Evolutionary conservation across 371 early-diverging fungal genomes (phyloP).

Genomic region (Mucor piriformis): DNA sequence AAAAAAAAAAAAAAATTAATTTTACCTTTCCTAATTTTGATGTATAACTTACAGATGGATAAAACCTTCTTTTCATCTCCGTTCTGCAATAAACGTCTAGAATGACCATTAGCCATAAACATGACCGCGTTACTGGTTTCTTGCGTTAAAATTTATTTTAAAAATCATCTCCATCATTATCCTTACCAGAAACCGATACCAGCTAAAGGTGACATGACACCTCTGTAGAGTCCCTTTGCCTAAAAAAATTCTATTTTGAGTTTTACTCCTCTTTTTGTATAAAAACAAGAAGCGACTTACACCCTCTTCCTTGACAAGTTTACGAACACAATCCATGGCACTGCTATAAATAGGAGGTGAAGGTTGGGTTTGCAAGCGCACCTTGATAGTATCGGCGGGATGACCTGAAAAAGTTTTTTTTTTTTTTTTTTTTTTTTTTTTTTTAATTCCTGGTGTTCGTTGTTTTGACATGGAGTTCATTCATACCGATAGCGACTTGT

Average conservation of each 20-base stretch:
- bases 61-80: slow-evolving; percentile 52
- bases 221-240: slow-evolving; percentile 79
- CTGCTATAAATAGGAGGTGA: slow-evolving; percentile 69
- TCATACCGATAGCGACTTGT: slow-evolving; percentile 78
- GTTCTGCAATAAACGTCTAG: slow-evolving; percentile 66
- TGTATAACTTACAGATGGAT: slow-evolving; percentile 26
- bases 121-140: slow-evolving; percentile 79
- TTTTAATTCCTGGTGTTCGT: too few relatives aligned
- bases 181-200: slow-evolving; percentile 85
- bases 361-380: slow-evolving; percentile 82
- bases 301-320: slow-evolving; percentile 76
- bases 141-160: neutral
- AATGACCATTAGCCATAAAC: slow-evolving; percentile 81
- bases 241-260: too few relatives aligned
- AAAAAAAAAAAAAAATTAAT: neutral
- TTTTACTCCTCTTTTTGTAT: neutral
- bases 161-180: neutral
- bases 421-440: neutral
- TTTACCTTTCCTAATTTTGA: neutral
- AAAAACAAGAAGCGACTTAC: slow-evolving; percentile 35
- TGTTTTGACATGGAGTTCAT: too few relatives aligned
- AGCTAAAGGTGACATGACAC: slow-evolving; percentile 80
- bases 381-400: slow-evolving; percentile 81
- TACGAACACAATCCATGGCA: slow-evolving; percentile 74
- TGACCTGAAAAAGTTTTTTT: slow-evolving; percentile 50